Conservation (phyloP, 108 stramenopile species). For the Nitzschia inconspicua region DNA sequence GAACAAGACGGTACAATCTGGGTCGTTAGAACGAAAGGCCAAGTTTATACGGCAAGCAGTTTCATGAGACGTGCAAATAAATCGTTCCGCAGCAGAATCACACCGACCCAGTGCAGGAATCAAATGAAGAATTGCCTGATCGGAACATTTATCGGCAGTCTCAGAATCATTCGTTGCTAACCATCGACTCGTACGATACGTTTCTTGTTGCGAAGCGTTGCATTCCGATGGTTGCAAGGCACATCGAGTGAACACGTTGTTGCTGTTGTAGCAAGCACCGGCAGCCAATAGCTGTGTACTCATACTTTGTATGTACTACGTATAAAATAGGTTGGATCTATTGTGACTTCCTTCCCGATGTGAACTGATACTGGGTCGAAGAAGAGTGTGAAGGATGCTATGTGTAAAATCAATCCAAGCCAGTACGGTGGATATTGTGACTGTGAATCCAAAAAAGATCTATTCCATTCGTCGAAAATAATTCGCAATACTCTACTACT, state of each 20-base stretch:
- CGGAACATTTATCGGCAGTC: not conserved
- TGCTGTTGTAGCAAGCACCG: slow-evolving; percentile 5
- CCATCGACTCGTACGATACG: slow-evolving; percentile 1
- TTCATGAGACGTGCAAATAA: slow-evolving; percentile 2
- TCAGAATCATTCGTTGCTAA: not conserved
- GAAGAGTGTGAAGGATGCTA: too few species aligned
- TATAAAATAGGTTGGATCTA: too few species aligned
- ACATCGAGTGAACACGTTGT: not conserved
- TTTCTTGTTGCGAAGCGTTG: not conserved
- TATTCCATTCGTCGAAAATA: too few species aligned
- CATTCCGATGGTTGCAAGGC: slow-evolving; percentile 9
- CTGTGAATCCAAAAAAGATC: too few species aligned
- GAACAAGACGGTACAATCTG: not conserved
- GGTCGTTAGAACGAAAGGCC: not conserved
- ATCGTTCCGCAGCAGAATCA: slow-evolving; percentile 5
- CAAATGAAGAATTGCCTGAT: not conserved
- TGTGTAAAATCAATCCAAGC: too few species aligned
- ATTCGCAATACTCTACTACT: too few species aligned
- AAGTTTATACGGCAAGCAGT: not conserved
- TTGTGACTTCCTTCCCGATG: too few species aligned
- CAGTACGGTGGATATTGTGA: too few species aligned
- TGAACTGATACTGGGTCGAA: too few species aligned
- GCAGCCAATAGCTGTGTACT: not conserved
- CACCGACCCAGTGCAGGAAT: slow-evolving; percentile 8
- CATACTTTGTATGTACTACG: not conserved